phyloP scores from a whole-genome alignment of 495 filamentous ascomycete genomes.

The Neurospora sp. region DNA sequence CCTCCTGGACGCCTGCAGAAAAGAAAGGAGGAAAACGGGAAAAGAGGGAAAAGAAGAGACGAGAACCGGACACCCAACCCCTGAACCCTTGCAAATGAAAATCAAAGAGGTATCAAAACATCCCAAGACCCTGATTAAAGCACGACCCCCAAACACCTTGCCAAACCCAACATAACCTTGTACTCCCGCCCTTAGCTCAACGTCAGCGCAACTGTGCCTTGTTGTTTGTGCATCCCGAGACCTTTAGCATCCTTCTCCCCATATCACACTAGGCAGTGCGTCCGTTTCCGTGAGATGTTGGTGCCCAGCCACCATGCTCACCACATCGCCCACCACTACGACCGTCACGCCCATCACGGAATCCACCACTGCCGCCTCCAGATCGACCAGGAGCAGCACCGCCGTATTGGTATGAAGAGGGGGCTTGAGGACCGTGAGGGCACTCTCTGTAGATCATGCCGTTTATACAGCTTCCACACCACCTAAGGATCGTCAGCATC shows the following conservation, averaged over 20 bases:
- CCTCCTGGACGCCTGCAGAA: not conserved
- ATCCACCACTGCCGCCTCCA: not conserved
- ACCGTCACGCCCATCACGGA: not conserved
- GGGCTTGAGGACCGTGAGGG: not conserved
- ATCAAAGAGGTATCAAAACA: not conserved
- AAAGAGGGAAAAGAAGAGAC: not conserved
- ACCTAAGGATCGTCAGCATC: not conserved
- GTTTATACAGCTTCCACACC: not conserved
- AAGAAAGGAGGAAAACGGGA: not conserved
- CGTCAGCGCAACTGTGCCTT: not conserved
- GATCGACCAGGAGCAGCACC: not conserved
- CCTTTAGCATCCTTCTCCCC: not conserved
- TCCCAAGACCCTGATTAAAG: not conserved
- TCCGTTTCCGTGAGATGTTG: not conserved
- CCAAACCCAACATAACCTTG: not conserved
- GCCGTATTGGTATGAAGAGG: not conserved
- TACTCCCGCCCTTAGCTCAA: not conserved
- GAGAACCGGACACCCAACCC: not conserved
- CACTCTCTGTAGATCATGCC: not conserved
- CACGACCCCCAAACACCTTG: not conserved
- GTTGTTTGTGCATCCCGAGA: not conserved
- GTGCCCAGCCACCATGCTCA: not conserved
- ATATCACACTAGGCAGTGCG: not conserved
- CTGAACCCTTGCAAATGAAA: not conserved
- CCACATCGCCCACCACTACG: not conserved